These are phyloP conservation scores for Pythium folliculosum DNA, from an alignment of 352 stramenopile genomes.

Conservation along the genomic window DNA sequence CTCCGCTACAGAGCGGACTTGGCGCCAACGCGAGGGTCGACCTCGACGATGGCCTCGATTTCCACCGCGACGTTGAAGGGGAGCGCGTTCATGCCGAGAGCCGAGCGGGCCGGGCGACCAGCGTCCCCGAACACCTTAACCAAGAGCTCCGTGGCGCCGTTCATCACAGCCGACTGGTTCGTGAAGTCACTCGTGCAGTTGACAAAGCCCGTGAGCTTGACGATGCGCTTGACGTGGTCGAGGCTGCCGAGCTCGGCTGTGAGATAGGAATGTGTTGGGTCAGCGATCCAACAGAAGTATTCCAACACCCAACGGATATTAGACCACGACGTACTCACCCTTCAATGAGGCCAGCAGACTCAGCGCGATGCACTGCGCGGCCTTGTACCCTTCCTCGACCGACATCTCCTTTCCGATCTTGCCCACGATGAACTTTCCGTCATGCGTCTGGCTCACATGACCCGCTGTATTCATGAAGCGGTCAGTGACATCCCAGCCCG, in stretches of 20 bases:
- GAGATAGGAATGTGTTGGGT: slow-evolving; percentile 11
- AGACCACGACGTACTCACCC: slow-evolving; percentile 26
- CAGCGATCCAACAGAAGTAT: too few relatives aligned
- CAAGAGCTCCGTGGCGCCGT: slow-evolving; percentile 90
- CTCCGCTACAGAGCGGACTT: slow-evolving; percentile 7
- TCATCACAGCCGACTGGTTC: slow-evolving; percentile 89
- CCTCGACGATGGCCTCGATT: slow-evolving; percentile 94
- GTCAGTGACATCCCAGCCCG: too few relatives aligned
- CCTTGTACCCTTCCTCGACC: slow-evolving; percentile 84
- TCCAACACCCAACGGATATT: slow-evolving; percentile 27
- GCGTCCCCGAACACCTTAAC: slow-evolving; percentile 79
- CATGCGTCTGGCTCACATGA: slow-evolving; percentile 53
- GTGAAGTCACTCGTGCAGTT: slow-evolving; percentile 89
- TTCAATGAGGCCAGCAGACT: slow-evolving; percentile 89
- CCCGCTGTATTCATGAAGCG: too few relatives aligned
- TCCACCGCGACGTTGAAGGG: slow-evolving; percentile 94
- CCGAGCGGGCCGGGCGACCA: slow-evolving; percentile 83
- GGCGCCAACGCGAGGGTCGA: slow-evolving; percentile 44
- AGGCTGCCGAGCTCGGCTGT: slow-evolving; percentile 58
- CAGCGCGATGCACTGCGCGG: slow-evolving; percentile 74
- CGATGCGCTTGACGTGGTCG: slow-evolving; percentile 87
- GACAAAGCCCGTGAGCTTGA: slow-evolving; percentile 95
- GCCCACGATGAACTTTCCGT: slow-evolving; percentile 69
- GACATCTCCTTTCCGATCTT: slow-evolving; percentile 84
- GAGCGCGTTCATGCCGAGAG: slow-evolving; percentile 93